phyloP scores from a whole-genome alignment of 306 rosid genomes.

The Quercus dentata region DNA sequence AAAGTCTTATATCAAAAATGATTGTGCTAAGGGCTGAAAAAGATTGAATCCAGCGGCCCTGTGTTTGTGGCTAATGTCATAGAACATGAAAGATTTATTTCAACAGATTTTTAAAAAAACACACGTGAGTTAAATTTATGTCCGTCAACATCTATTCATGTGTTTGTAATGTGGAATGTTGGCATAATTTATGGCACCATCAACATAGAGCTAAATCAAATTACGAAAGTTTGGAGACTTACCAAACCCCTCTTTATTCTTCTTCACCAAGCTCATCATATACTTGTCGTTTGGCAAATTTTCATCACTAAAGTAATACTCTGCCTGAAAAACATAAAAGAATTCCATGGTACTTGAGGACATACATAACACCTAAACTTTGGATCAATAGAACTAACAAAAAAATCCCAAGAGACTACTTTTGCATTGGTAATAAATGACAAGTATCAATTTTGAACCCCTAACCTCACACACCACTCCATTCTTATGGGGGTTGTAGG shows the following conservation, averaged over 20 bases:
- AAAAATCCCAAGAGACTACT: not conserved
- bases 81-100: not conserved
- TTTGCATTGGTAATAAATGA: not conserved
- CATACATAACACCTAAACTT: not conserved
- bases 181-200: not conserved
- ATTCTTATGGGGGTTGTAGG: not conserved
- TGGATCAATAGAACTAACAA: not conserved
- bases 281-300: constrained; percentile 67
- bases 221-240: constrained; percentile 13
- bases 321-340: constrained; percentile 60
- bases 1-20: not conserved
- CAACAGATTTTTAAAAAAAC: not conserved
- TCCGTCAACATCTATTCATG: not conserved
- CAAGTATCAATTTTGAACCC: not conserved
- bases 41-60: not conserved
- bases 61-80: not conserved
- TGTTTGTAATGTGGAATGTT: not conserved
- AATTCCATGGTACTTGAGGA: not conserved
- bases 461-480: not conserved
- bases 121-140: not conserved
- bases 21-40: not conserved
- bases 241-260: constrained; percentile 96
- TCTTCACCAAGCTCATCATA: constrained; percentile 54
- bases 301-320: constrained; percentile 90
- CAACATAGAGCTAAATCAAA: not conserved